Conservation (phyloP, 2,329 filamentous ascomycete species). For the Cladophialophora bantiana region DNA sequence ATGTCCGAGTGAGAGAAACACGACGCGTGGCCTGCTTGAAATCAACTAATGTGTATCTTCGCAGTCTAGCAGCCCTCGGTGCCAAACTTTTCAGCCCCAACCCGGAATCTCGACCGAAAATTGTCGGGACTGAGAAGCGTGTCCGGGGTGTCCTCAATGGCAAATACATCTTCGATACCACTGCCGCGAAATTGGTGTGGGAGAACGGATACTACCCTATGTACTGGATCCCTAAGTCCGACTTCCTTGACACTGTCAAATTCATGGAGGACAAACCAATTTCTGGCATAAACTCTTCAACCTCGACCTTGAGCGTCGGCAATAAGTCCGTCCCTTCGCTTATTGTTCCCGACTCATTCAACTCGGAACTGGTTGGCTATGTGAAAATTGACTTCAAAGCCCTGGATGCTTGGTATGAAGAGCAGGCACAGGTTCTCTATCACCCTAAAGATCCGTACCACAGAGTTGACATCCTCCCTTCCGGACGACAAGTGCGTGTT, state of each 20-base stretch:
- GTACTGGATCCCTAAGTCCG: slow-evolving; percentile 37
- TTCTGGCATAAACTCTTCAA: slow-evolving; percentile 35
- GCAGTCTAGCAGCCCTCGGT: slow-evolving; percentile 36
- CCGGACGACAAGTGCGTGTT: slow-evolving; percentile 37
- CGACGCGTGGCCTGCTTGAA: background rate
- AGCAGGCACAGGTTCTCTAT: slow-evolving; percentile 34
- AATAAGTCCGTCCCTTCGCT: slow-evolving; percentile 32
- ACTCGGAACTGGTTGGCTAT: slow-evolving; percentile 36
- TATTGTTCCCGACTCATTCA: slow-evolving; percentile 34
- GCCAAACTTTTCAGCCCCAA: slow-evolving; percentile 38
- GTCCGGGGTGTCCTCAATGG: slow-evolving; percentile 39
- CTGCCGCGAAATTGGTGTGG: slow-evolving; percentile 39
- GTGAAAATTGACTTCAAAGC: slow-evolving; percentile 41
- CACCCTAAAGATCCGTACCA: slow-evolving; percentile 41
- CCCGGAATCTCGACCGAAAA: slow-evolving; percentile 33
- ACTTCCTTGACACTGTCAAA: slow-evolving; percentile 34
- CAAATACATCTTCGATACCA: slow-evolving; percentile 41
- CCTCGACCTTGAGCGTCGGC: slow-evolving; percentile 30
- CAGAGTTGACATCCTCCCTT: slow-evolving; percentile 39
- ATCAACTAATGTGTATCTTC: background rate
- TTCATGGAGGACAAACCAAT: slow-evolving; percentile 38
- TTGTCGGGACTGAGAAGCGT: slow-evolving; percentile 37
- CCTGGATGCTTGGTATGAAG: slow-evolving; percentile 41
- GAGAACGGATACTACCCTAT: slow-evolving; percentile 39
- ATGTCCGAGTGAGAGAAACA: slow-evolving; percentile 26